Evolutionary conservation across 2,329 filamentous ascomycete species (phyloP), one percentile per base, ranked within the genome.

Genomic region (Dendryphion nanum): DNA sequence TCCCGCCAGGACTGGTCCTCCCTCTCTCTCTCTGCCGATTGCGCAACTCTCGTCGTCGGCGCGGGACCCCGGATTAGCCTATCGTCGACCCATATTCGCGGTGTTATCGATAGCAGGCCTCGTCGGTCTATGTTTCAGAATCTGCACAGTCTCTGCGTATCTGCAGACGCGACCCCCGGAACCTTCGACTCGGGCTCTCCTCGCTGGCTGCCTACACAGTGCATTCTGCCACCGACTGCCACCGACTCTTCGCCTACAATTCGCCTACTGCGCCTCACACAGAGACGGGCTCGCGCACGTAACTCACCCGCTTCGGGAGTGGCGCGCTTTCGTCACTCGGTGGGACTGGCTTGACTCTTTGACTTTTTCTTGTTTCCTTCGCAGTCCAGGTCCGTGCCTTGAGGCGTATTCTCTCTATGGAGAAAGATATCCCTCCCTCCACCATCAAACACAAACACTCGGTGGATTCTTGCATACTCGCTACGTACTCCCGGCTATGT

Each of bases 321-420:
- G 51, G 49, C n/a, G n/a, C n/a, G n/a, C n/a, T n/a, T n/a, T n/a
- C n/a, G n/a, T n/a, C n/a, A n/a, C n/a, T n/a, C n/a, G n/a, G n/a
- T n/a, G n/a, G n/a, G n/a, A n/a, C n/a, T n/a, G n/a, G 83, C 59
- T 86, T 87, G 0, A 90, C 91, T 68, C 88, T 88, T 1, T 94
- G 88, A 86, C 93, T 94, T 68, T 91, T 93, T 62, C 84, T 86
- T 0, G 66, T 86, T 23, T 94, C 94, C 73, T 94, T 94, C 63
- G 73, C 74, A n/a, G 68, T 69, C 51, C 91, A 91, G 86, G 91
- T 93, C 65, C 83, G 88, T 42, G 84, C 86, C 4, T 72, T 72
- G 48, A 76, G 88, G 42, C 88, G 94, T 59, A 86, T 90, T 44
- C 74, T n/a, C n/a, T n/a, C n/a, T n/a, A n/a, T n/a, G n/a, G n/a